These are phyloP conservation scores for Agastache rugosa DNA, from an alignment of 257 asterid species.

Conservation along the genomic window DNA sequence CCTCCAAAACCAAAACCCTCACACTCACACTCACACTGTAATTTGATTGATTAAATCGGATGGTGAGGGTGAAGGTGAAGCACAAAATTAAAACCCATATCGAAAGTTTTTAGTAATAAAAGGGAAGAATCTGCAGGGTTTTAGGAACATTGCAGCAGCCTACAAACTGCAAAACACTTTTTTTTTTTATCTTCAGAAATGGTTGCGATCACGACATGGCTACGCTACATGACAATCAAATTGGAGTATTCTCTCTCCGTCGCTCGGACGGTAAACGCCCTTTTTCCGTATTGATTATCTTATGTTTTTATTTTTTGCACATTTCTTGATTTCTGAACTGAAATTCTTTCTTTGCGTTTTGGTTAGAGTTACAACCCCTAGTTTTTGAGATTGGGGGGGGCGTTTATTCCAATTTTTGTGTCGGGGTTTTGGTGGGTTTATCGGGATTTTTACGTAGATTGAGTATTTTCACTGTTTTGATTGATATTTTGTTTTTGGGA, in stretches of 20 bases:
- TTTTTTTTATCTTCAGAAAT: slow-evolving; percentile 34
- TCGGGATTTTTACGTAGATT: not conserved
- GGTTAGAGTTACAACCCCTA: not conserved
- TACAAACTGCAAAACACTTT: not conserved
- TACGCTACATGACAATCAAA: slow-evolving; percentile 63
- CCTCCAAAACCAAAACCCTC: no score
- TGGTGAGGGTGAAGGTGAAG: not conserved
- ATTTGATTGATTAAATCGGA: not conserved
- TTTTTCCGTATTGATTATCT: not conserved
- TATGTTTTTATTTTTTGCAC: not conserved
- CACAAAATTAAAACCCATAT: not conserved
- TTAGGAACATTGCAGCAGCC: slow-evolving; percentile 33
- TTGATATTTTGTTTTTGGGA: not conserved
- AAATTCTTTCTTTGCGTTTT: not conserved
- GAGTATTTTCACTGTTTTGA: not conserved
- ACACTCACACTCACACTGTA: no score
- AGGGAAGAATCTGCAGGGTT: slow-evolving; percentile 34
- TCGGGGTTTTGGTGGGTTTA: slow-evolving; percentile 5
- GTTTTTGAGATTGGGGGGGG: not conserved
- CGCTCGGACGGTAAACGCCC: slow-evolving; percentile 54
- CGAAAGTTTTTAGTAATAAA: no score
- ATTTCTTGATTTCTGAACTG: slow-evolving; percentile 14
- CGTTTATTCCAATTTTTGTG: not conserved
- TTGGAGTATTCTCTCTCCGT: slow-evolving; percentile 58
- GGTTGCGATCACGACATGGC: slow-evolving; percentile 70